Evolutionary conservation across 1,284 basidiomycete genomes (phyloP).

Genomic region (Polyporus tsugae): DNA sequence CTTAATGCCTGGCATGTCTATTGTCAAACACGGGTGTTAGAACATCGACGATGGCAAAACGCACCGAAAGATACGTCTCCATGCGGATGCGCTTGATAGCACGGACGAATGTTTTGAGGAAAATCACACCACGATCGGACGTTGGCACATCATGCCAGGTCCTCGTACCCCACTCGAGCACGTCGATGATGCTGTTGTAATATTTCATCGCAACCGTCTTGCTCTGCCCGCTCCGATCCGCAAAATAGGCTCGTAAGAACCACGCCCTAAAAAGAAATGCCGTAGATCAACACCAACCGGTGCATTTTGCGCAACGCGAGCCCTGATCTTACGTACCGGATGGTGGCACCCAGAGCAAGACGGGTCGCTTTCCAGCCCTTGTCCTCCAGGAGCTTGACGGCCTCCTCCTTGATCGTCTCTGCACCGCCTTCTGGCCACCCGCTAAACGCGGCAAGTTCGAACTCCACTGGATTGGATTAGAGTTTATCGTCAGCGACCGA

Average conservation of each 20-base stretch:
- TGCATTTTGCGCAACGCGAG: background rate
- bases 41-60: constrained; percentile 11
- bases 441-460: constrained; percentile 39
- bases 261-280: constrained; percentile 22
- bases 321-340: constrained; percentile 42
- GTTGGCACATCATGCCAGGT: constrained; percentile 47
- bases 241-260: constrained; percentile 33
- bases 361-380: constrained; percentile 50
- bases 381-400: constrained; percentile 41
- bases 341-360: constrained; percentile 47
- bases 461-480: constrained; percentile 36
- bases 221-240: constrained; percentile 20
- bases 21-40: background rate
- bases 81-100: constrained; percentile 44
- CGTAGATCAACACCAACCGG: background rate
- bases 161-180: constrained; percentile 51
- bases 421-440: constrained; percentile 45
- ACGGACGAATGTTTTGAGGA: constrained; percentile 44
- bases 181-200: constrained; percentile 42
- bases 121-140: constrained; percentile 43
- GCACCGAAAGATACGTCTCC: constrained; percentile 43
- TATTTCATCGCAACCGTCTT: constrained; percentile 24
- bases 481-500: background rate
- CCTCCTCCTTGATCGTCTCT: constrained; percentile 44
- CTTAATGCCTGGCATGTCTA: constrained; percentile 20